These are phyloP conservation scores for Saccharomycopsis hybrid DNA, from an alignment of 1,139 yeast genomes.

Conservation along the genomic window DNA sequence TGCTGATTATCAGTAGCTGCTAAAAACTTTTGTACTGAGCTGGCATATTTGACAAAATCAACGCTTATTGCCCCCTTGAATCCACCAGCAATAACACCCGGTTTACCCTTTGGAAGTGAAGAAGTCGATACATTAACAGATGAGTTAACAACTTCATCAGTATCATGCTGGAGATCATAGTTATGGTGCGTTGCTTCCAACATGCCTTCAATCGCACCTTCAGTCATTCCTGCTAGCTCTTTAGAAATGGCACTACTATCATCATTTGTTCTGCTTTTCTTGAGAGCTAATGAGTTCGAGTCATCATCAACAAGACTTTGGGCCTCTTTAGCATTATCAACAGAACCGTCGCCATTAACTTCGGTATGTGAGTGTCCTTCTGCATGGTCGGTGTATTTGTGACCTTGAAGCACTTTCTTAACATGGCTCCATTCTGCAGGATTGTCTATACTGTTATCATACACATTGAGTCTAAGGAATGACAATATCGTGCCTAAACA, in stretches of 20 bases:
- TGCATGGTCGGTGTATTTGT: not conserved
- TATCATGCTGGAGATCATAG: constrained; percentile 22
- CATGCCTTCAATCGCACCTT: constrained; percentile 27
- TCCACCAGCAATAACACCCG: constrained; percentile 11
- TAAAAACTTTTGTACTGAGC: constrained; percentile 17
- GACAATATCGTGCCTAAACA: constrained; percentile 31
- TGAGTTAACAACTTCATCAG: not conserved
- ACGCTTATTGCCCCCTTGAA: constrained; percentile 9
- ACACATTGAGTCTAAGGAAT: constrained; percentile 23
- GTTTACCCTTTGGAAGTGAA: not conserved
- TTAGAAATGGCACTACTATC: constrained; percentile 12
- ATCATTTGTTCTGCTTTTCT: not conserved
- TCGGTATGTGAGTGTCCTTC: not conserved
- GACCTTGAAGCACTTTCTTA: constrained; percentile 6
- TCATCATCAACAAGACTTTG: too few relatives aligned
- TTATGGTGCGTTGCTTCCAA: constrained; percentile 22
- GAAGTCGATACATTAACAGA: not conserved
- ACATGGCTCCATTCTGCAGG: constrained; percentile 4
- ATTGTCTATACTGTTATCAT: constrained; percentile 22
- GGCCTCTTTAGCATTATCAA: not conserved
- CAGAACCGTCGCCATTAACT: not conserved
- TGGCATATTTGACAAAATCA: constrained; percentile 10
- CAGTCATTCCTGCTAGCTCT: constrained; percentile 27
- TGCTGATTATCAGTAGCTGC: constrained; percentile 12
- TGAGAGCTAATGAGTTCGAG: not conserved